Percentiles rank a stretch among this genome's conserved stretches.
Conservation (phyloP, 1,284 basidiomycete genomes). For the Ustilago bromivora region DNA sequence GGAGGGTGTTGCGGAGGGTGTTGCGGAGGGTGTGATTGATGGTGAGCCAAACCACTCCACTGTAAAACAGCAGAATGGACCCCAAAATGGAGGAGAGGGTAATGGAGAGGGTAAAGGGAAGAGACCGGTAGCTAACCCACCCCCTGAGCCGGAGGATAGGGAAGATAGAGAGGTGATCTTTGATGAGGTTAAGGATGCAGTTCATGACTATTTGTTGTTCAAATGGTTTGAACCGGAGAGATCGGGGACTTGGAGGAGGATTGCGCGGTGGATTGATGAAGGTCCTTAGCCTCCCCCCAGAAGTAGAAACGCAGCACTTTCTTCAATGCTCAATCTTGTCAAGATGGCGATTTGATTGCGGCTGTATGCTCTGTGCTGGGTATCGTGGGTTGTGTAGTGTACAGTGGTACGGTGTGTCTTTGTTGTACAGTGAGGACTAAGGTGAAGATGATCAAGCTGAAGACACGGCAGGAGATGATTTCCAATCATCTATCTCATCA, state of each 20-base stretch:
- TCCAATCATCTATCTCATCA: slow-evolving; percentile 38
- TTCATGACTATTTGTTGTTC: slow-evolving; percentile 65
- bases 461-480: neutral
- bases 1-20: neutral
- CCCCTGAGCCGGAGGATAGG: slow-evolving; percentile 14
- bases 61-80: neutral
- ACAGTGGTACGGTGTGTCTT: neutral
- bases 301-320: neutral
- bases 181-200: slow-evolving; percentile 62
- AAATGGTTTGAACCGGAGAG: slow-evolving; percentile 66
- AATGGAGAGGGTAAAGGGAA: neutral
- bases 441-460: neutral
- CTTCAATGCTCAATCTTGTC: neutral
- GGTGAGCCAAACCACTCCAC: slow-evolving; percentile 15
- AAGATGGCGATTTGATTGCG: neutral
- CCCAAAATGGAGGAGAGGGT: neutral
- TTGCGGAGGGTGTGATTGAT: slow-evolving; percentile 8
- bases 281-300: neutral
- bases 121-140: slow-evolving; percentile 8
- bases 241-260: slow-evolving; percentile 49
- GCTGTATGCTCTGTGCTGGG: neutral
- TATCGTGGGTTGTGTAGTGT: neutral
- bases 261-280: slow-evolving; percentile 61
- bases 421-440: neutral
- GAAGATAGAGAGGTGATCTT: slow-evolving; percentile 58